Evolutionary conservation across 2,329 filamentous ascomycete species (phyloP), one percentile per base, ranked within the genome.

Genomic region (Thelonectria rubi): DNA sequence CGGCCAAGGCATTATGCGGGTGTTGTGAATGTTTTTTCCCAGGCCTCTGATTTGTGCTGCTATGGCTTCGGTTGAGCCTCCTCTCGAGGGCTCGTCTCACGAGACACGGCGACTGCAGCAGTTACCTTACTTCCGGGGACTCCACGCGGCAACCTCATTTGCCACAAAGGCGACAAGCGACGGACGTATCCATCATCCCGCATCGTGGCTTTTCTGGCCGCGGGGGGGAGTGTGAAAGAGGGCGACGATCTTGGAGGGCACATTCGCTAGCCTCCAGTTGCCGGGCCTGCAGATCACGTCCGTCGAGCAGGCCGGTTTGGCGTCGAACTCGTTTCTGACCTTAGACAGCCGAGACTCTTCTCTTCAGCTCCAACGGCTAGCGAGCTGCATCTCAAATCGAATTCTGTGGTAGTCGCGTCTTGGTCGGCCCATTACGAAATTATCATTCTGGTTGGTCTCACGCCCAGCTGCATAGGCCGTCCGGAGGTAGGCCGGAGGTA

Each of bases 401-500:
- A 60, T 59, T 46, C 61, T 62, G 57, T 64, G 56, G 51, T 71
- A 71, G 69, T 66, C 51, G 67, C 67, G 67, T 67, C 65, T 70
- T 55, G 50, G 55, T 63, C 59, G 58, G 69, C 60, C 67, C 64
- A 66, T 62, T 48, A 60, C 57, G 53, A 64, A 71, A 67, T 63
- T 49, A 56, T 59, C 65, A 70, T 70, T 71, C 67, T 68, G 52
- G 58, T 56, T 63, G 65, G 66, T 70, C 68, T 68, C 64, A 30
- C 26, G 26, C 26, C 26, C 26, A 70, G 64, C 60, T 62, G 15
- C 11, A 18, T 11, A 30, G 26, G 26, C 10, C 7, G 40, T 26
- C 53, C 47, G 58, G 53, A 53, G 53, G 58, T 55, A 61, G 43
- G 24, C 53, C 58, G 58, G 58, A 61, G 40, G 53, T 52, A 53